Conservation (phyloP, 83 land plant species). For the Picea engelmannii region DNA sequence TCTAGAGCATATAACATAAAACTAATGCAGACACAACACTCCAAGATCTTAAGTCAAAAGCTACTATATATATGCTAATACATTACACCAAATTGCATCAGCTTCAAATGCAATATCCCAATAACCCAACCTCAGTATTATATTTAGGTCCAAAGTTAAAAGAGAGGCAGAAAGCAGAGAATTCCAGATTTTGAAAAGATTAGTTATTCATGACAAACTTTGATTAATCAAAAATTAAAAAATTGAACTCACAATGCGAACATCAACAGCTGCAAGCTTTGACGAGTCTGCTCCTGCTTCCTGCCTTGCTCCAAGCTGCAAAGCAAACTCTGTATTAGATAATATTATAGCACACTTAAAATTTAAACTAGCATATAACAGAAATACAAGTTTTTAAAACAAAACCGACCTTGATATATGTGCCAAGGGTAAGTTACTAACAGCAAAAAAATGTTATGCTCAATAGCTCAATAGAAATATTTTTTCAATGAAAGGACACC, state of each 20-base stretch:
- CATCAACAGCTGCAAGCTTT: slow-evolving; percentile 31
- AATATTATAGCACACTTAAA: not conserved
- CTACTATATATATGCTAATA: not conserved
- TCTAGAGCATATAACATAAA: not conserved
- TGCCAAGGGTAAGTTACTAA: not conserved
- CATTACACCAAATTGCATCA: not conserved
- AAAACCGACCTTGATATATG: not conserved
- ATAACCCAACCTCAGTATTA: not conserved
- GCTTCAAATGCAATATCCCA: not conserved
- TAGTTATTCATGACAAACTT: not conserved
- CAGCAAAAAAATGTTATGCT: not conserved
- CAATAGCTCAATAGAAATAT: not conserved
- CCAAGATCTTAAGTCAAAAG: not conserved
- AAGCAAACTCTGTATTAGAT: slow-evolving; percentile 3
- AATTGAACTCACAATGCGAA: slow-evolving; percentile 40
- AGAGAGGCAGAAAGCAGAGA: not conserved
- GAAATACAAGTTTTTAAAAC: not conserved
- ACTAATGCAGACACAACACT: not conserved
- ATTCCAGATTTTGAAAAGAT: not conserved
- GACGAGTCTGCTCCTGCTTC: not conserved
- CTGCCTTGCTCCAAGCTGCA: slow-evolving; percentile 12
- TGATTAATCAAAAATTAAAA: not conserved
- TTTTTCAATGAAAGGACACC: too few species aligned
- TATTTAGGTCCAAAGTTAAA: not conserved
- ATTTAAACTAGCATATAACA: not conserved